These are phyloP conservation scores for Pseudogymnoascus sp. DNA, from an alignment of 2,329 filamentous ascomycete species.

Conservation along the genomic window DNA sequence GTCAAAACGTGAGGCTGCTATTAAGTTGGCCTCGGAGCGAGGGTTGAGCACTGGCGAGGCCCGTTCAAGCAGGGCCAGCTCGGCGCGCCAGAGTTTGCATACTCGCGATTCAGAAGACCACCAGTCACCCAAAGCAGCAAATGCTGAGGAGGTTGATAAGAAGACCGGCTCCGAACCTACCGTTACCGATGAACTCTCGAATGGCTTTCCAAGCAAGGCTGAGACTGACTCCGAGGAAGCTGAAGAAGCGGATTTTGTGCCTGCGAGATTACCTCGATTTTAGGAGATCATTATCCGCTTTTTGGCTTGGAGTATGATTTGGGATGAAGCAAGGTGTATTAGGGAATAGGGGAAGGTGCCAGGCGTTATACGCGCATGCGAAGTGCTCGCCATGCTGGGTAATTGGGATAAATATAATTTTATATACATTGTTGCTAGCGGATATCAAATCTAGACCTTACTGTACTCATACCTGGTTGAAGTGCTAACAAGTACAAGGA, in stretches of 20 bases:
- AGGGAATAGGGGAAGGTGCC: slow-evolving; percentile 5
- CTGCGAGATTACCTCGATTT: slow-evolving; percentile 52
- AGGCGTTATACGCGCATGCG: slow-evolving; percentile 27
- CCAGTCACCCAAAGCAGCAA: not conserved
- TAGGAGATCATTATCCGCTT: slow-evolving; percentile 17
- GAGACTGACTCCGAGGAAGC: slow-evolving; percentile 19
- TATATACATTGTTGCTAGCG: slow-evolving; percentile 1
- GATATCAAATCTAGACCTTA: slow-evolving; percentile 5
- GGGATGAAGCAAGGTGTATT: not conserved
- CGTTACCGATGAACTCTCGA: not conserved
- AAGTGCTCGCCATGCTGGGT: slow-evolving; percentile 28
- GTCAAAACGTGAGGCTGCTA: slow-evolving; percentile 45
- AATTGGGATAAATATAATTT: slow-evolving; percentile 9
- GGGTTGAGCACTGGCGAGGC: slow-evolving; percentile 34
- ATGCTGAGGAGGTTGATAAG: not conserved
- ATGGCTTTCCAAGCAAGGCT: not conserved
- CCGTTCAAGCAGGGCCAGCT: not conserved
- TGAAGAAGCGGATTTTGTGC: slow-evolving; percentile 40
- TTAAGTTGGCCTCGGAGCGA: slow-evolving; percentile 42
- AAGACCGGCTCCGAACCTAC: not conserved
- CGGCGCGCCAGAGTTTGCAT: not conserved
- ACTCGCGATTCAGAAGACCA: not conserved
- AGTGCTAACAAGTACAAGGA: slow-evolving; percentile 3
- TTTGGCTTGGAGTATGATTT: not conserved
- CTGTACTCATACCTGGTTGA: slow-evolving; percentile 7